Conservation (phyloP, 2,329 filamentous ascomycete species). For the Sclerotinia minor region DNA sequence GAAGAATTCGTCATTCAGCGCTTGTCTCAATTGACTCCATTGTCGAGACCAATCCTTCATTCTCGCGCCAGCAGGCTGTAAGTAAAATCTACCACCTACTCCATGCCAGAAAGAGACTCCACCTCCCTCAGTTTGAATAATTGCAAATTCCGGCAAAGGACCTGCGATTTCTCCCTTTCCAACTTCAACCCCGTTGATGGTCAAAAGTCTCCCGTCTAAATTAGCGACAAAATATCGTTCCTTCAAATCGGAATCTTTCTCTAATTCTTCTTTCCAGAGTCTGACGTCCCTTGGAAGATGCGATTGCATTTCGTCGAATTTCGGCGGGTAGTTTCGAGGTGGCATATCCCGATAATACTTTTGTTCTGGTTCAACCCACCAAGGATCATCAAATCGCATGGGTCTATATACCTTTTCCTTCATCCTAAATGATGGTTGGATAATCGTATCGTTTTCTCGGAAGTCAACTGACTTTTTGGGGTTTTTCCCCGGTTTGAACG, state of each 20-base stretch:
- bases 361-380: constrained; percentile 34
- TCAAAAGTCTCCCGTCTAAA: constrained; percentile 33
- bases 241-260: constrained; percentile 29
- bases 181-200: constrained; percentile 38
- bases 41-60: constrained; percentile 11
- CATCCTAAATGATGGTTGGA: constrained; percentile 14
- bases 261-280: constrained; percentile 32
- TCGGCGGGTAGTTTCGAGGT: constrained; percentile 30
- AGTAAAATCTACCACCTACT: constrained; percentile 30
- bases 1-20: not conserved
- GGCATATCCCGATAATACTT: constrained; percentile 30
- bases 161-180: constrained; percentile 37
- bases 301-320: constrained; percentile 5
- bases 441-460: not conserved
- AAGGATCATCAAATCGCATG: constrained; percentile 33
- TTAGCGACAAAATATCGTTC: constrained; percentile 38
- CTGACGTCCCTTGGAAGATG: constrained; percentile 30
- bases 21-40: constrained; percentile 31
- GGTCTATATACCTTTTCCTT: constrained; percentile 15
- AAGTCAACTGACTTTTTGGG: not conserved
- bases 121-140: constrained; percentile 36
- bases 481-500: not conserved
- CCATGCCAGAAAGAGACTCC: constrained; percentile 40
- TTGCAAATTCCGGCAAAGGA: constrained; percentile 38
- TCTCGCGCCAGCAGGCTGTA: constrained; percentile 14